A percentile compares a stretch with the other conserved stretches of the same genome.
Conservation (phyloP, 129 eudicot genomes). For the Artemisia tridentata region DNA sequence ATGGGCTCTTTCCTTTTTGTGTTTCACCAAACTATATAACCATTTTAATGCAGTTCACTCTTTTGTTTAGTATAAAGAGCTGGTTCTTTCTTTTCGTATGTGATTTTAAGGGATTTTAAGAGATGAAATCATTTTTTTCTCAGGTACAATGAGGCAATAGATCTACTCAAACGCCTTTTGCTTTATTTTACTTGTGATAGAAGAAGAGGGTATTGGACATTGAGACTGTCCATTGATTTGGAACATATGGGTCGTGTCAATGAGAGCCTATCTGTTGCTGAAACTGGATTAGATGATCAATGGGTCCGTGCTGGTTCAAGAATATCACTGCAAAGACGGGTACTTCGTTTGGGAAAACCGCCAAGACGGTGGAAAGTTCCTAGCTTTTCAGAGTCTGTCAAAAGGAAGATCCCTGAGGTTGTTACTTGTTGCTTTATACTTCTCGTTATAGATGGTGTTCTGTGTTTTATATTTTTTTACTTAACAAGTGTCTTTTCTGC, state of each 20-base stretch:
- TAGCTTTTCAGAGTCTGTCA: conserved; percentile 61
- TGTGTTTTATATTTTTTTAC: background rate
- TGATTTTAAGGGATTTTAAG: background rate
- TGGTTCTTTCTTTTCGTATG: background rate
- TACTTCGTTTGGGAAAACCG: conserved; percentile 79
- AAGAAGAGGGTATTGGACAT: conserved; percentile 98
- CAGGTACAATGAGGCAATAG: conserved; percentile 82
- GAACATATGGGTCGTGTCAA: conserved; percentile 72
- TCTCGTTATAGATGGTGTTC: conserved; percentile 2
- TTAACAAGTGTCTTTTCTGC: conserved; percentile 9
- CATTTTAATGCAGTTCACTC: too few relatives aligned
- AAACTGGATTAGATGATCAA: conserved; percentile 73
- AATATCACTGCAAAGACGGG: conserved; percentile 85
- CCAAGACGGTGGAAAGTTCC: conserved; percentile 96
- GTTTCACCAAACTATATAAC: too few relatives aligned
- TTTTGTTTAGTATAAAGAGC: too few relatives aligned
- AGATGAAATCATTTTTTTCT: conserved; percentile 11
- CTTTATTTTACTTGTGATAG: conserved; percentile 54
- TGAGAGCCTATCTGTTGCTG: conserved; percentile 80
- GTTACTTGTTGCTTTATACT: conserved; percentile 6
- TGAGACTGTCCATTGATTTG: conserved; percentile 83
- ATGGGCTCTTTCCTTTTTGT: conserved; percentile 4
- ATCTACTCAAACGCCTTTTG: conserved; percentile 56
- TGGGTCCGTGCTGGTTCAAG: conserved; percentile 94
- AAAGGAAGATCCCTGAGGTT: conserved; percentile 87